Evolutionary conservation across 2,329 filamentous ascomycete genomes (phyloP), one percentile per base, ranked within the genome.

Genomic region (Apiospora marii): DNA sequence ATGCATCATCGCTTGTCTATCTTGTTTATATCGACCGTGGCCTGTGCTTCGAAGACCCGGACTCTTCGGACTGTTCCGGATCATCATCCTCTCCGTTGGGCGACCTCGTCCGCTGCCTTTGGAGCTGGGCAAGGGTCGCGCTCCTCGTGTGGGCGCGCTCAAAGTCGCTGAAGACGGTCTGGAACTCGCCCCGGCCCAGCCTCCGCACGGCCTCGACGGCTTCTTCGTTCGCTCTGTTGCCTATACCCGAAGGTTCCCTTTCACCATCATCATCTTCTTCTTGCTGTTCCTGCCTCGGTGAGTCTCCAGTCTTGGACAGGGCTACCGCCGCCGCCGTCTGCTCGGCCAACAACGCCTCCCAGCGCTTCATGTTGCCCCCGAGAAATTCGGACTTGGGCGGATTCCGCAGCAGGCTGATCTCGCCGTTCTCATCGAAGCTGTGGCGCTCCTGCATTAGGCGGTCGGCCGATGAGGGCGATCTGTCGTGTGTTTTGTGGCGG

Each of bases 101-200:
- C 30, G 34, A n/a, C 34, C 22, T 41, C 5, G 58, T 64, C 22
- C 58, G 58, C 34, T 41, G 53, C 12, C 53, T 30, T 16, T 61
- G 53, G 19, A 61, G 10, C 10, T 61, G 53, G 1, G 37, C 8
- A 41, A 41, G 58, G 58, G 58, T 64, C 8, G 19, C 22, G 19
- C 58, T 64, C 14, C 34, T 64, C 58, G 34, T 64, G 30, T 64
- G 30, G 14, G 34, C 34, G 34, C 30, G 58, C 58, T 64, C 58
- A 19, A 41, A 64, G 12, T 64, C 58, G 58, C 30, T 64, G 12
- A 64, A 64, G 3, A 41, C 34, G 8, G 22, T 22, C 30, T 64
- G 58, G 58, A 64, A 64, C 19, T 64, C 58, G 58, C 58, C 58
- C 19, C 58, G 58, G 34, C 58, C 58, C 34, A 64, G 58, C 58